These are phyloP conservation scores for Saccharomycopsis capsularis DNA, from an alignment of 805 yeast genomes.

Conservation along the genomic window DNA sequence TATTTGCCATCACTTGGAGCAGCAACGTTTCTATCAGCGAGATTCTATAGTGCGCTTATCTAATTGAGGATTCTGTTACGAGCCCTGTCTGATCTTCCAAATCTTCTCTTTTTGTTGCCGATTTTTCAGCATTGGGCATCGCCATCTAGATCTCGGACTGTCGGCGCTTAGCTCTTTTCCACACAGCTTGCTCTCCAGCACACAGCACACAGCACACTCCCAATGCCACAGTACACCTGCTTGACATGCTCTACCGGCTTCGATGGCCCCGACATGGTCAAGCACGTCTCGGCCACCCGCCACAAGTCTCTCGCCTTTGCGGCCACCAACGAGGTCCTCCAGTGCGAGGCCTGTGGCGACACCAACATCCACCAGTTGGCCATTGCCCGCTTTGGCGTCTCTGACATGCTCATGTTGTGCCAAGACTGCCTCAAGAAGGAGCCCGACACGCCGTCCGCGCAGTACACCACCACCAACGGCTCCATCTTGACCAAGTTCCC, in stretches of 20 bases:
- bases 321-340: constrained; percentile 35
- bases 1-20: too few species aligned
- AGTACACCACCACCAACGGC: constrained; percentile 48
- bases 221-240: constrained; percentile 30
- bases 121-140: too few species aligned
- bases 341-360: constrained; percentile 52
- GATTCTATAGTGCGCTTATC: too few species aligned
- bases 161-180: too few species aligned
- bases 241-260: constrained; percentile 36
- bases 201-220: too few species aligned
- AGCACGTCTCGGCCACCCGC: constrained; percentile 46
- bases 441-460: constrained; percentile 40
- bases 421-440: constrained; percentile 38
- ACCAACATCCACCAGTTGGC: constrained; percentile 46
- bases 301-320: constrained; percentile 41
- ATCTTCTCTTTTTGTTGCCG: too few species aligned
- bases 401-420: constrained; percentile 47
- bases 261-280: constrained; percentile 37
- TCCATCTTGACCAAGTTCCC: constrained; percentile 43
- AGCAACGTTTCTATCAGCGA: too few species aligned
- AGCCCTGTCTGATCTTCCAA: too few species aligned
- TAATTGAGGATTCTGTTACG: too few species aligned
- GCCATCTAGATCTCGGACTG: too few species aligned
- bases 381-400: constrained; percentile 46
- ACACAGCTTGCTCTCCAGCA: too few species aligned